phyloP scores from a whole-genome alignment of 23 red algal species.

The Chondrus crispus region DNA sequence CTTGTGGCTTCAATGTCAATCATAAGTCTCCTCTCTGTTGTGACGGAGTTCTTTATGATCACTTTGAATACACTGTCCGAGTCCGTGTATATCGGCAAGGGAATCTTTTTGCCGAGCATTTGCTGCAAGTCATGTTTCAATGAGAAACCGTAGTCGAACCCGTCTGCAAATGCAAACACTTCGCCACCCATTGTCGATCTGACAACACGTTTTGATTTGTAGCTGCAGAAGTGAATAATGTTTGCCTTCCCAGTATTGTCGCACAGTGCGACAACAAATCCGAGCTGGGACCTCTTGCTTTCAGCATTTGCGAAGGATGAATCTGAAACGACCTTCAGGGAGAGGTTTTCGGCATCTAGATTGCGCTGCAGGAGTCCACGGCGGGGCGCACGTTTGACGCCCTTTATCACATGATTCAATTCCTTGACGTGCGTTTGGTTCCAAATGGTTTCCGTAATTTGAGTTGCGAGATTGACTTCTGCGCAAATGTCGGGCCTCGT shows the following conservation, averaged over 20 bases:
- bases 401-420: neutral
- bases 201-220: neutral
- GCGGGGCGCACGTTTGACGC: neutral
- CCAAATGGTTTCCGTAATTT: slow-evolving; percentile 9
- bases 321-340: slow-evolving; percentile 32
- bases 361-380: neutral
- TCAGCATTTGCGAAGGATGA: neutral
- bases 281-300: slow-evolving; percentile 6
- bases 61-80: slow-evolving; percentile 24
- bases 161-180: slow-evolving; percentile 28
- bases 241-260: neutral
- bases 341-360: neutral
- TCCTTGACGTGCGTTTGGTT: neutral
- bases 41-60: neutral
- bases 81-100: slow-evolving; percentile 13
- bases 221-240: slow-evolving; percentile 24
- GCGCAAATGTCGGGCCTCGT: neutral
- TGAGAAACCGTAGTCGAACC: slow-evolving; percentile 20
- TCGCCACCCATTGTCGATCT: slow-evolving; percentile 48
- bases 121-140: slow-evolving; percentile 11
- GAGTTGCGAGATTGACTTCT: neutral
- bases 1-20: slow-evolving; percentile 33
- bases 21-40: slow-evolving; percentile 49
- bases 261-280: slow-evolving; percentile 14
- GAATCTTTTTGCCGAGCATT: neutral